Conservation (phyloP, 306 rosid genomes). For the Comarum palustre region DNA sequence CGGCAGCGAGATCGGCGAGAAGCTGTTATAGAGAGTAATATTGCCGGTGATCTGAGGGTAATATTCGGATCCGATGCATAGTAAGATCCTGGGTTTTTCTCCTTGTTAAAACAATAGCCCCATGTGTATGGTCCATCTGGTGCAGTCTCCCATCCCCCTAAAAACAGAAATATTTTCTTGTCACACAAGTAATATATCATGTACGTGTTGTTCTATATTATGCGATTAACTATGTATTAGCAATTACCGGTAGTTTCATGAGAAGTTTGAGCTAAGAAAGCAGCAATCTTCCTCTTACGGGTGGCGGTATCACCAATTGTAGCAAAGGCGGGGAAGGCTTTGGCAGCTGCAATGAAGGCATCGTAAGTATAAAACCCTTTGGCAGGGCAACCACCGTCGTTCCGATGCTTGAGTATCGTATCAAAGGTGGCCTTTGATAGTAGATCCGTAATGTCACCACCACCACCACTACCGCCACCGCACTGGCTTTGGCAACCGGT, state of each 20-base stretch:
- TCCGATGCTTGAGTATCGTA: constrained; percentile 47
- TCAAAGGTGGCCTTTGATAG: constrained; percentile 29
- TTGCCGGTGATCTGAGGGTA: too few relatives aligned
- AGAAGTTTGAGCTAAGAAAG: constrained; percentile 74
- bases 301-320: constrained; percentile 49
- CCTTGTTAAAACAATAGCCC: constrained; percentile 59
- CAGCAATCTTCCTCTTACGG: constrained; percentile 56
- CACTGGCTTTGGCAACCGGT: constrained; percentile 51
- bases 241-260: constrained; percentile 70
- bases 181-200: too few relatives aligned
- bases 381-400: constrained; percentile 38
- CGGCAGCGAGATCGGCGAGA: too few relatives aligned
- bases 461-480: background rate
- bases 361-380: constrained; percentile 49
- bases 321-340: constrained; percentile 42
- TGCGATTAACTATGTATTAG: too few relatives aligned
- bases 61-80: constrained; percentile 23
- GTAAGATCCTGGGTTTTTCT: constrained; percentile 25
- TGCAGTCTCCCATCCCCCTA: constrained; percentile 59
- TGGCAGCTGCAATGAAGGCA: constrained; percentile 51
- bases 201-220: too few relatives aligned
- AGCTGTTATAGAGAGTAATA: too few relatives aligned
- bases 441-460: constrained; percentile 23
- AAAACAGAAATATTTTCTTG: too few relatives aligned
- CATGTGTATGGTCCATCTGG: constrained; percentile 66